phyloP scores from a whole-genome alignment of 192 early-diverging fungal genomes.

The Rhizophagus prolifer region DNA sequence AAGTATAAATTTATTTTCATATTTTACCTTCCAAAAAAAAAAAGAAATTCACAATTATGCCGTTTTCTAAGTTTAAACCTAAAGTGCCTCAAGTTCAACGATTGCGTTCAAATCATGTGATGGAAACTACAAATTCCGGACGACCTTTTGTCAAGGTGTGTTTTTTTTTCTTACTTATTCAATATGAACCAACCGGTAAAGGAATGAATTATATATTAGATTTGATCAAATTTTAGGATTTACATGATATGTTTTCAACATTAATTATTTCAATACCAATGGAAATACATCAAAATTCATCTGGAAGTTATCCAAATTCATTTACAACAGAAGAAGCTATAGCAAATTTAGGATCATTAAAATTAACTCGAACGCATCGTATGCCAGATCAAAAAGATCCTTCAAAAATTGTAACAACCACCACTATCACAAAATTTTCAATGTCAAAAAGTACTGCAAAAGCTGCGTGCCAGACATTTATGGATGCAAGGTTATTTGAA shows the following conservation, averaged over 20 bases:
- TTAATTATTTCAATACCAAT: slow-evolving; percentile 52
- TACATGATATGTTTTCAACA: slow-evolving; percentile 58
- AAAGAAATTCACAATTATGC: no score
- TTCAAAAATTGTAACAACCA: slow-evolving; percentile 46
- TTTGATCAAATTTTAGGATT: slow-evolving; percentile 39
- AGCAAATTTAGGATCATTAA: slow-evolving; percentile 44
- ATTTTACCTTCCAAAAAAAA: no score
- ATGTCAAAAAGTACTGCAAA: slow-evolving; percentile 56
- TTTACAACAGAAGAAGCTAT: slow-evolving; percentile 59
- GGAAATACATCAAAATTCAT: slow-evolving; percentile 48
- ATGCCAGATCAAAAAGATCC: slow-evolving; percentile 51
- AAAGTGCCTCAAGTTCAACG: no score
- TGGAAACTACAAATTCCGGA: no score
- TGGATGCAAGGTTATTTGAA: slow-evolving; percentile 51
- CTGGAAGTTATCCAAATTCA: slow-evolving; percentile 50
- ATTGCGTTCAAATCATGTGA: no score
- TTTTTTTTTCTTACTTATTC: no score
- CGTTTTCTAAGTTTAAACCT: no score
- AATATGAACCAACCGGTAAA: no score
- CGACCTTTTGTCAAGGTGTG: no score
- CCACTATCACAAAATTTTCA: slow-evolving; percentile 56
- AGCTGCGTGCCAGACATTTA: slow-evolving; percentile 50
- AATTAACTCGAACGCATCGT: slow-evolving; percentile 46
- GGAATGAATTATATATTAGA: no score
- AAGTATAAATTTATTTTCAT: no score